phyloP scores from a whole-genome alignment of 2,329 filamentous ascomycete genomes.

The Fusarium sororula region DNA sequence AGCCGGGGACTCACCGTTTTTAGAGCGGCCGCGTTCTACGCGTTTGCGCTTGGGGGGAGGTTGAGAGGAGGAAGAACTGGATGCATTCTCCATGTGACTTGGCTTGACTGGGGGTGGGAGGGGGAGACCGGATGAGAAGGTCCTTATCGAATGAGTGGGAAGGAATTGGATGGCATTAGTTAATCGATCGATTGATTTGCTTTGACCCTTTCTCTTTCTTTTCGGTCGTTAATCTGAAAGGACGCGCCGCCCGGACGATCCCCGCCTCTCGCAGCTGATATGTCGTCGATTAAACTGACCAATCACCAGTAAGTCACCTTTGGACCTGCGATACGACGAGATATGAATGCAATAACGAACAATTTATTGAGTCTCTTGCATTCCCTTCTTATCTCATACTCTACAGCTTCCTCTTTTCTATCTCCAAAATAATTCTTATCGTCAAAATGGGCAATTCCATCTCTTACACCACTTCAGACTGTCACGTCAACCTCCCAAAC shows the following conservation, averaged over 20 bases:
- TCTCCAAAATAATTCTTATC: not conserved
- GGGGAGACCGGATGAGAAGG: not conserved
- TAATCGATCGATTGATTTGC: not conserved
- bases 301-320: not conserved
- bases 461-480: constrained; percentile 9
- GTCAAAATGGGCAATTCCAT: constrained; percentile 1
- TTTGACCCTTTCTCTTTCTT: not conserved
- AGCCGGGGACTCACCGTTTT: not conserved
- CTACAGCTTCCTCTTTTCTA: not conserved
- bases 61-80: not conserved
- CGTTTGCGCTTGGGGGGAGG: not conserved
- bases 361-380: not conserved
- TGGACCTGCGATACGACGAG: not conserved
- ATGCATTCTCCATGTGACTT: not conserved
- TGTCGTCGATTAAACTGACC: constrained; percentile 6
- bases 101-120: not conserved
- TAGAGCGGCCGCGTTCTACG: constrained; percentile 14
- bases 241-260: not conserved
- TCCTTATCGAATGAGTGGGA: not conserved
- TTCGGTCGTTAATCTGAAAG: not conserved
- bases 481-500: not conserved
- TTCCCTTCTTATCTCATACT: not conserved
- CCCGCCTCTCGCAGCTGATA: not conserved
- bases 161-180: not conserved
- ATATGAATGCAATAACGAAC: not conserved